These are phyloP conservation scores for Penicillium sp. DNA, from an alignment of 2,329 filamentous ascomycete genomes.

Conservation along the genomic window DNA sequence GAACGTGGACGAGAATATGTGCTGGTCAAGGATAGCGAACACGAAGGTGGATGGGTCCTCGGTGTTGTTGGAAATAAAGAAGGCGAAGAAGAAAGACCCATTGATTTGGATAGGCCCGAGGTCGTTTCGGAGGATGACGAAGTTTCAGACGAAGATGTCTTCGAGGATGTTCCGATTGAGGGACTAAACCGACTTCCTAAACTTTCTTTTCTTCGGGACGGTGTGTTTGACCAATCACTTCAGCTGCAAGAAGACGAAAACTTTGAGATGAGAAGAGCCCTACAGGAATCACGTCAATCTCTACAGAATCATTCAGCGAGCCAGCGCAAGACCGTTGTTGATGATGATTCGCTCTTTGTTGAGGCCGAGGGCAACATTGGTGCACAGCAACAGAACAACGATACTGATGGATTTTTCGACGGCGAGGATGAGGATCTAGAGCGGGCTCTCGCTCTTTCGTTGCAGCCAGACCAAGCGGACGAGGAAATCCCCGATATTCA, in stretches of 20 bases:
- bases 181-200: slow-evolving; percentile 83
- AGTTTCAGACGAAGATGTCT: slow-evolving; percentile 70
- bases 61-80: slow-evolving; percentile 87
- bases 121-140: slow-evolving; percentile 61
- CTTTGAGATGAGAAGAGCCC: slow-evolving; percentile 48
- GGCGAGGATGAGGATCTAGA: slow-evolving; percentile 74
- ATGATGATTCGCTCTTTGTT: slow-evolving; percentile 60
- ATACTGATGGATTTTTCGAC: slow-evolving; percentile 61
- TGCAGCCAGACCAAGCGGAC: slow-evolving; percentile 55
- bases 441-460: slow-evolving; percentile 80
- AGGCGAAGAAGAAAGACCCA: slow-evolving; percentile 81
- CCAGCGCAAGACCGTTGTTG: slow-evolving; percentile 25
- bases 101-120: slow-evolving; percentile 73
- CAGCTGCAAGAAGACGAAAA: slow-evolving; percentile 33
- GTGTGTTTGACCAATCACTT: slow-evolving; percentile 40
- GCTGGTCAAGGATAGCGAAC: slow-evolving; percentile 90
- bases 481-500: slow-evolving; percentile 42
- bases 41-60: slow-evolving; percentile 92
- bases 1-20: slow-evolving; percentile 94
- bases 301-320: background rate
- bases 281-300: slow-evolving; percentile 46
- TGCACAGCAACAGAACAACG: slow-evolving; percentile 11
- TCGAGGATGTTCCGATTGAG: slow-evolving; percentile 91
- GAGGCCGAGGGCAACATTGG: slow-evolving; percentile 47
- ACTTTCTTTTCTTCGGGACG: slow-evolving; percentile 43